phyloP scores from a whole-genome alignment of 2,329 filamentous ascomycete species.

The Aspergillus sp. region DNA sequence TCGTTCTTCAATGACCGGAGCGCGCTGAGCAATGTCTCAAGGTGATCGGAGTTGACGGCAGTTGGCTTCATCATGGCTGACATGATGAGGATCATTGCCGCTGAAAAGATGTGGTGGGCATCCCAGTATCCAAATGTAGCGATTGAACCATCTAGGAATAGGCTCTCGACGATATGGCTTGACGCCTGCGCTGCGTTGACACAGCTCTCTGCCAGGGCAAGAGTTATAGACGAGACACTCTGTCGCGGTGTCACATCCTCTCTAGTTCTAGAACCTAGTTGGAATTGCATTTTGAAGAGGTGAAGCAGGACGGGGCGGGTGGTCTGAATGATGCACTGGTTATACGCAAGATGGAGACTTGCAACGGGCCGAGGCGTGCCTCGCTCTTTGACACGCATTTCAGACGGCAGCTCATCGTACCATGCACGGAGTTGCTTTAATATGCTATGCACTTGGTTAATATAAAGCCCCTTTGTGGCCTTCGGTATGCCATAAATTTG shows the following conservation, averaged over 20 bases:
- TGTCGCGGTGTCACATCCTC: slow-evolving; percentile 2
- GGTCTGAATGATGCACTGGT: slow-evolving; percentile 14
- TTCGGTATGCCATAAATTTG: slow-evolving; percentile 13
- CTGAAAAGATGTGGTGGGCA: slow-evolving; percentile 12
- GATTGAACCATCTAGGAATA: slow-evolving; percentile 7
- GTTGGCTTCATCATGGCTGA: slow-evolving; percentile 11
- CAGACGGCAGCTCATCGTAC: slow-evolving; percentile 8
- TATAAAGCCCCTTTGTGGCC: slow-evolving; percentile 9
- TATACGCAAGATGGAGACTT: slow-evolving; percentile 13
- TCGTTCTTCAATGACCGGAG: slow-evolving; percentile 10
- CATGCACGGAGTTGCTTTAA: slow-evolving; percentile 9
- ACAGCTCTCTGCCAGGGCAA: slow-evolving; percentile 11
- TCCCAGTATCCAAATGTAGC: slow-evolving; percentile 13
- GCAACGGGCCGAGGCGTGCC: slow-evolving; percentile 11
- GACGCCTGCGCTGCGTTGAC: slow-evolving; percentile 10
- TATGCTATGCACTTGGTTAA: slow-evolving; percentile 12
- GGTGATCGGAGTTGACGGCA: slow-evolving; percentile 6
- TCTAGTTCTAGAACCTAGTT: slow-evolving; percentile 1
- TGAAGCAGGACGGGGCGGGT: slow-evolving; percentile 12
- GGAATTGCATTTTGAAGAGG: slow-evolving; percentile 12
- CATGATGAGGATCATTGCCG: slow-evolving; percentile 14
- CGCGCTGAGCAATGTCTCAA: slow-evolving; percentile 7
- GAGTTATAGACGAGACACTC: slow-evolving; percentile 3
- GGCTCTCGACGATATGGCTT: slow-evolving; percentile 6
- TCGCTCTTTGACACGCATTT: slow-evolving; percentile 8